Evolutionary conservation across 306 rosid genomes (phyloP), one percentile per base, ranked within the genome.

Genomic region (Quercus bicolor): DNA sequence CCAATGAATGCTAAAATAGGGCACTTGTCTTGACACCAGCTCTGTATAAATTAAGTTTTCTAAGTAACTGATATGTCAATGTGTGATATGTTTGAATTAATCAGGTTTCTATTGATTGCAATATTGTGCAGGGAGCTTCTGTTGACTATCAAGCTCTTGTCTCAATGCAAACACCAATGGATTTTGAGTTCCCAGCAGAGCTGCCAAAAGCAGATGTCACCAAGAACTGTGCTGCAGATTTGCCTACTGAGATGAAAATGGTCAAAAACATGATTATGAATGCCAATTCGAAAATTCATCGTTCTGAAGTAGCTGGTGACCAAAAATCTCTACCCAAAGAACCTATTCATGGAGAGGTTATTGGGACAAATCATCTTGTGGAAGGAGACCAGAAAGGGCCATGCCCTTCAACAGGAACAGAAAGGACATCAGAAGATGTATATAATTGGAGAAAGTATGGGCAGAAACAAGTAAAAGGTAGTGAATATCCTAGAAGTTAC

Each of bases 401-500:
- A 56, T 62, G 81, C 64, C 72, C 84, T 80, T 79, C 86, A 7
- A 48, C 71, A 5, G 93, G 88, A 83, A 70, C 75, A 52, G 78
- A 21, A 34, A 92, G 89, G 77, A 87, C 88, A 75, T 83, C 91
- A 78, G 94, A 90, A 75, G 97, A 94, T 79, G 97, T 96, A 72
- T 94, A 92, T 78, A 94, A 90, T 68, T 94, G 98, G 98, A 92
- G 97, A 66, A 94, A 94, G 84, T 94, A 94, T 78, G 98, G 98
- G 26, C 98, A 94, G 74, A 94, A 94, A 79, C 97, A 92, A 84
- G 98, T 94, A 1, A 94, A 92, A 78, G 97, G 98, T 7, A 90
- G 97, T 72, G 97, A 92, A 83, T 94, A 88, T 85, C 98, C 97
- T 6, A 88, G 98, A 75, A 94, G 98, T 83, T 94, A 94, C 75